Base-by-base conservation (phyloP, 352 stramenopile species). In the Phytophthora tubulina region DNA sequence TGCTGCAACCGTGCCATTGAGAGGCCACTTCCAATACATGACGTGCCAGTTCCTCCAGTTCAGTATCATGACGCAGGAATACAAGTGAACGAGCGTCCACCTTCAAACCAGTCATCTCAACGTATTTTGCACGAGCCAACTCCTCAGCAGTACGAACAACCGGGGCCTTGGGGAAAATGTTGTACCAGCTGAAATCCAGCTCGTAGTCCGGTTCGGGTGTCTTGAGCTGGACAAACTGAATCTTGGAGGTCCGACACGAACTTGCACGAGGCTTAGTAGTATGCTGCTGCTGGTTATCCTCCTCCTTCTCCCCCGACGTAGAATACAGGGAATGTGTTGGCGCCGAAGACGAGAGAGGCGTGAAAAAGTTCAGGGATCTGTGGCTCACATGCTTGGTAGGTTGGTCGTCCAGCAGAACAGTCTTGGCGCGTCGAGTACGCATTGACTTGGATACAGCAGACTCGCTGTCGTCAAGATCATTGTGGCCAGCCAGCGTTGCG, bases 121-220 rank as follows among this genome's bases (percentile, higher is more conserved):
- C 70, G 33, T 81, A 89, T 49, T 82, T 79, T 7, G 86, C 70
- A 13, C 88, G 83, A 32, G 75, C 76, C 8, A 63, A 52, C 35
- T 94, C 86, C 0, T 69, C 32, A 33, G 63, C 41, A 27, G 45
- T 67, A 9, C 61, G 73, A 32, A 72, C 51, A n/a, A 91, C 60
- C 0, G 88, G 88, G 6, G 86, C 85, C 69, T 95, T 95, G 2
- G 88, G 88, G 66, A 87, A 95, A 17, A 86, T 84, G 73, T 94
- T 88, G 63, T 85, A 75, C 86, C 88, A 94, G 72, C 85, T 76
- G 66, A 91, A 95, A 69, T 95, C 82, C 8, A 94, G 72, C 9
- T 93, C 84, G 45, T 94, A 90, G 52, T 90, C 76, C 0, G 80
- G 71, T 5, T 85, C 73, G 1, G 81, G 86, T 3, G 86, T 92